Percentiles rank a stretch among this genome's conserved stretches.
Conservation (phyloP, 306 rosid species). For the Sicyos baderoa region DNA sequence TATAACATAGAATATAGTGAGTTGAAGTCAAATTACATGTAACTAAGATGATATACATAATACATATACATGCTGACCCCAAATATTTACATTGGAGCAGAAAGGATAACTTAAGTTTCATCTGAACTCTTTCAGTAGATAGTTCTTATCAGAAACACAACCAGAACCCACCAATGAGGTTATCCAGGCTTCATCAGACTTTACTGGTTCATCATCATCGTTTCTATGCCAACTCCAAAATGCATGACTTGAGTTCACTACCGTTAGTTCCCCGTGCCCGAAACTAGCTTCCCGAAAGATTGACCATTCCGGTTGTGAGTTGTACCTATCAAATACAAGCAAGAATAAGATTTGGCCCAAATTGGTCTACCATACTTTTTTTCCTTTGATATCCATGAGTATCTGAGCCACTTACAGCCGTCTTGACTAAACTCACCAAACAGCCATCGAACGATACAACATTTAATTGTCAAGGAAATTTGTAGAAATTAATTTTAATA, state of each 20-base stretch:
- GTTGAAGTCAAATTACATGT: neutral
- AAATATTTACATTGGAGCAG: constrained; percentile 10
- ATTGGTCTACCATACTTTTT: too few species aligned
- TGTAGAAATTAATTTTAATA: too few species aligned
- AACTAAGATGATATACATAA: neutral
- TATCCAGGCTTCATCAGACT: constrained; percentile 78
- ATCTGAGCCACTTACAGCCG: too few species aligned
- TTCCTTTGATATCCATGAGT: too few species aligned
- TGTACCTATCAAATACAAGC: constrained; percentile 42
- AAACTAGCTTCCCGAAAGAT: constrained; percentile 84
- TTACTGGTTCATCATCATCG: constrained; percentile 77
- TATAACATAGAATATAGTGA: neutral
- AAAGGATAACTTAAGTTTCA: constrained; percentile 24
- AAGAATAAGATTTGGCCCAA: neutral
- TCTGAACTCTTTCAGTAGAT: constrained; percentile 38
- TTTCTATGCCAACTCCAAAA: constrained; percentile 97
- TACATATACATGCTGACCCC: neutral
- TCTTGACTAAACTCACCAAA: too few species aligned
- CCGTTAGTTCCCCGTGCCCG: constrained; percentile 76
- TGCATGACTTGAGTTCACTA: constrained; percentile 66
- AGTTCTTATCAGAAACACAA: constrained; percentile 47
- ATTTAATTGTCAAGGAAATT: too few species aligned
- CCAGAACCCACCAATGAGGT: constrained; percentile 56
- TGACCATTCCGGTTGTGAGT: constrained; percentile 82
- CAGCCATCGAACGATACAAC: too few species aligned